Evolutionary conservation across 2,329 filamentous ascomycete genomes (phyloP).

Genomic region (Aspergillus sp.): DNA sequence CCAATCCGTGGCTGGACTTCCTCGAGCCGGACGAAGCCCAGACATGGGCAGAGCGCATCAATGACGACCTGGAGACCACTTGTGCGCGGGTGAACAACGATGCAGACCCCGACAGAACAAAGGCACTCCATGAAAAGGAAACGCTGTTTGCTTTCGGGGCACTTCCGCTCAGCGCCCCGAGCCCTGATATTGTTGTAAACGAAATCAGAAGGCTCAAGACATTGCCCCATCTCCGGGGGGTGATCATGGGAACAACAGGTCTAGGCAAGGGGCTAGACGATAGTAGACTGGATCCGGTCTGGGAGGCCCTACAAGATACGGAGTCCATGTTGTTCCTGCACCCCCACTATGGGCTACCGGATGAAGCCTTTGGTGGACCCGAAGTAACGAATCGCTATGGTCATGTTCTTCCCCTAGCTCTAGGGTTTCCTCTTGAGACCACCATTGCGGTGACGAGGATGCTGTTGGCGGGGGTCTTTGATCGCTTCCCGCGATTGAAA

Average conservation of each 20-base stretch:
- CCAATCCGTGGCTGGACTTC: conserved; percentile 95
- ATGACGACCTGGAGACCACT: conserved; percentile 73
- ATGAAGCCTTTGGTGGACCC: conserved; percentile 77
- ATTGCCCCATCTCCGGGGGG: conserved; percentile 73
- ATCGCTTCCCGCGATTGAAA: conserved; percentile 67
- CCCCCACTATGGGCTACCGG: conserved; percentile 86
- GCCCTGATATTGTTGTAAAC: conserved; percentile 58
- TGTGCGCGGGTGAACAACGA: conserved; percentile 56
- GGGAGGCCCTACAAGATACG: conserved; percentile 66
- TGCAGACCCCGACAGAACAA: conserved; percentile 21
- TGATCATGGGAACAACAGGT: conserved; percentile 84
- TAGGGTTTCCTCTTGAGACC: conserved; percentile 90
- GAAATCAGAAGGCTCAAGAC: conserved; percentile 65
- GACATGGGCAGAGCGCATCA: conserved; percentile 67
- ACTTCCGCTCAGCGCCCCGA: conserved; percentile 71
- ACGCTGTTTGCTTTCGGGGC: conserved; percentile 81
- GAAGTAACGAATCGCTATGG: conserved; percentile 71
- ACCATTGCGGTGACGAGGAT: conserved; percentile 87
- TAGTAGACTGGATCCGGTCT: conserved; percentile 69
- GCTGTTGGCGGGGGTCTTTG: conserved; percentile 84
- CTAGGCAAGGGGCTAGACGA: conserved; percentile 82
- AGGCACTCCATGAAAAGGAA: conserved; percentile 53
- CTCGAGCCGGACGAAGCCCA: conserved; percentile 63
- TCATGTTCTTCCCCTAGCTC: conserved; percentile 79
- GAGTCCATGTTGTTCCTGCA: conserved; percentile 77